phyloP scores from a whole-genome alignment of 805 yeast species.

The Naumovozyma castellii region DNA sequence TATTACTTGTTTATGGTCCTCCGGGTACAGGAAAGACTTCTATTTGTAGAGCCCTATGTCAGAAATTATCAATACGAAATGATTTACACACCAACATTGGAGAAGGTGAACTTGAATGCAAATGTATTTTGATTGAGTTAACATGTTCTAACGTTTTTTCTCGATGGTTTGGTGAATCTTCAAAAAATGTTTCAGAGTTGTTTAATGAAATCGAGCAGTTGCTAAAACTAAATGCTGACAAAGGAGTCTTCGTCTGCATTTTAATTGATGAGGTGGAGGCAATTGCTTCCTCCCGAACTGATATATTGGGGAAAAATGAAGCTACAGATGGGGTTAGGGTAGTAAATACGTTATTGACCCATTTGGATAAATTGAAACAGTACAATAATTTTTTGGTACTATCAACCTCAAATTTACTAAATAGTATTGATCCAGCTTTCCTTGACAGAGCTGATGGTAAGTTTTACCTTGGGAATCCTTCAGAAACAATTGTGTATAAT shows the following conservation, averaged over 20 bases:
- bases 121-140: slow-evolving; percentile 33
- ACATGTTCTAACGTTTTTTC: slow-evolving; percentile 37
- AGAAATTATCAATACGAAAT: slow-evolving; percentile 31
- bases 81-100: slow-evolving; percentile 2
- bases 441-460: slow-evolving; percentile 35
- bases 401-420: slow-evolving; percentile 35
- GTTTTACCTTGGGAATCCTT: slow-evolving; percentile 31
- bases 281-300: slow-evolving; percentile 34
- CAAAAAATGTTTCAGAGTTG: slow-evolving; percentile 32
- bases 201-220: slow-evolving; percentile 30
- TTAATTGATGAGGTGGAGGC: slow-evolving; percentile 42
- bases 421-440: slow-evolving; percentile 36
- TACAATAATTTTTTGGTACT: slow-evolving; percentile 31
- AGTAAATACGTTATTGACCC: slow-evolving; percentile 36
- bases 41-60: slow-evolving; percentile 33
- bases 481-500: slow-evolving; percentile 20
- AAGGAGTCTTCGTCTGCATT: slow-evolving; percentile 25
- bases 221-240: slow-evolving; percentile 9
- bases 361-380: slow-evolving; percentile 33
- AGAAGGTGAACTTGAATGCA: slow-evolving; percentile 4
- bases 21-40: slow-evolving; percentile 43
- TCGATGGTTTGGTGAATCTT: slow-evolving; percentile 39
- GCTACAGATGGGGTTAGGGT: slow-evolving; percentile 36
- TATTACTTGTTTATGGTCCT: slow-evolving; percentile 33
- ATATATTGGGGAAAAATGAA: slow-evolving; percentile 31